Base-by-base conservation (phyloP, 768 basidiomycete species). In the Russula sp. region DNA sequence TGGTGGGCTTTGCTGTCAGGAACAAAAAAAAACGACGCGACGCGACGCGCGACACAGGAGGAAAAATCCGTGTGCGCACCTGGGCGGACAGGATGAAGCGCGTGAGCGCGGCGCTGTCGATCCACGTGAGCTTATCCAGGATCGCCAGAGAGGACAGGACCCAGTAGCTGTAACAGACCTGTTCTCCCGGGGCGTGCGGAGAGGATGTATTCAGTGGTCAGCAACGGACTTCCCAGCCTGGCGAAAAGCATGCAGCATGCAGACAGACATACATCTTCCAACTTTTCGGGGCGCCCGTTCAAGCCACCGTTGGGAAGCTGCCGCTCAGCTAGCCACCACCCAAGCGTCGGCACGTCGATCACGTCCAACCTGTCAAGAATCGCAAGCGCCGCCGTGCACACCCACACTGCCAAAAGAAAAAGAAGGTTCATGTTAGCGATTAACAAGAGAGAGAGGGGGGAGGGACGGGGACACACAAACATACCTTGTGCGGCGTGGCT, bases 161-260 rank as follows among this genome's bases (percentile, higher is more conserved):
- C 4, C 5, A 3, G 7, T 18, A 31, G 20, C 37, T 37, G 52
- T 54, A 27, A 79, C 86, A 68, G 68, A 96, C 96, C 71, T 98
- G 95, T 75, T 94, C 92, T 99, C 72, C 98, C 93, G 13, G 97
- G 97, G n/a, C 97, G 80, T 0, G 95, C 97, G 68, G 98, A 98
- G 62, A 27, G 27, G 27, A 27, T 27, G 27, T 27, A 27, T 2
- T 3, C 27, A 3, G 27, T 27, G 2, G 27, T 27, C 27, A 27
- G 27, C 27, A 27, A 3, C 2, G 27, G 27, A 27, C 27, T 27
- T 2, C 27, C 27, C 27, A 27, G 27, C 27, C 27, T 2, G 22
- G 22, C 27, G 27, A 27, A 27, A 99, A 77, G 0, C 97, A 27
- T 3, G 27, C 27, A 77, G 0, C 97, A 27, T 3, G 27, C 27